Percentiles rank a stretch among this genome's conserved stretches.
phyloP scores from a whole-genome alignment of 371 early-diverging fungal genomes.

The Rhizopus stolonifer region DNA sequence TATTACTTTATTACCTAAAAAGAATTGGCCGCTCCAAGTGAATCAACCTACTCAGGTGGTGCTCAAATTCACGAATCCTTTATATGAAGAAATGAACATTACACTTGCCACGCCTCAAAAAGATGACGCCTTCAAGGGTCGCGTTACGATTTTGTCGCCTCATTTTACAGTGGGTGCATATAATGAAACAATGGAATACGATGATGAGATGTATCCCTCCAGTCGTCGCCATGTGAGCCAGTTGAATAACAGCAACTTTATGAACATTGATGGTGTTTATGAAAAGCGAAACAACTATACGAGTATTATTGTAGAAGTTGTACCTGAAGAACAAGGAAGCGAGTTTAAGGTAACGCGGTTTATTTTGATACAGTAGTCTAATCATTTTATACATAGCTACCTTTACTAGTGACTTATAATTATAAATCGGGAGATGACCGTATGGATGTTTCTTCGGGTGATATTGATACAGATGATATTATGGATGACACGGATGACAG shows the following conservation, averaged over 20 bases:
- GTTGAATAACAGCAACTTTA: slow-evolving; percentile 3
- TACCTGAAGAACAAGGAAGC: slow-evolving; percentile 40
- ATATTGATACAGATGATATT: slow-evolving; percentile 41
- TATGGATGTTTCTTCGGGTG: slow-evolving; percentile 50
- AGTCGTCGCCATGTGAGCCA: background rate
- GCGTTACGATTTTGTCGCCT: slow-evolving; percentile 65
- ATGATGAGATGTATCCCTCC: slow-evolving; percentile 55
- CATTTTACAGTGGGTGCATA: slow-evolving; percentile 74
- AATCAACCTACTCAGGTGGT: slow-evolving; percentile 61
- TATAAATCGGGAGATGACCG: slow-evolving; percentile 59
- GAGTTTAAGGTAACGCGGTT: slow-evolving; percentile 47
- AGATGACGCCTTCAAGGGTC: slow-evolving; percentile 24
- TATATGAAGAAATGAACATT: slow-evolving; percentile 71
- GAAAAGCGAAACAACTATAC: slow-evolving; percentile 62
- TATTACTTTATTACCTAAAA: slow-evolving; percentile 68
- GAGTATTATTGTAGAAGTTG: slow-evolving; percentile 59
- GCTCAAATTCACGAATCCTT: slow-evolving; percentile 84
- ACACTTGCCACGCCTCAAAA: slow-evolving; percentile 57
- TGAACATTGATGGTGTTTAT: slow-evolving; percentile 49
- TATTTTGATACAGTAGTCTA: background rate
- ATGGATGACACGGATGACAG: slow-evolving; percentile 32
- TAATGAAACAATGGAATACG: slow-evolving; percentile 85
- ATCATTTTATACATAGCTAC: slow-evolving; percentile 48
- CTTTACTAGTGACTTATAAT: slow-evolving; percentile 61
- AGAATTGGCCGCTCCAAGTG: slow-evolving; percentile 52